A percentile compares a stretch with the other conserved stretches of the same genome.
Evolutionary conservation across 192 early-diverging fungal genomes (phyloP).

Genomic region (Coemansia sp.): DNA sequence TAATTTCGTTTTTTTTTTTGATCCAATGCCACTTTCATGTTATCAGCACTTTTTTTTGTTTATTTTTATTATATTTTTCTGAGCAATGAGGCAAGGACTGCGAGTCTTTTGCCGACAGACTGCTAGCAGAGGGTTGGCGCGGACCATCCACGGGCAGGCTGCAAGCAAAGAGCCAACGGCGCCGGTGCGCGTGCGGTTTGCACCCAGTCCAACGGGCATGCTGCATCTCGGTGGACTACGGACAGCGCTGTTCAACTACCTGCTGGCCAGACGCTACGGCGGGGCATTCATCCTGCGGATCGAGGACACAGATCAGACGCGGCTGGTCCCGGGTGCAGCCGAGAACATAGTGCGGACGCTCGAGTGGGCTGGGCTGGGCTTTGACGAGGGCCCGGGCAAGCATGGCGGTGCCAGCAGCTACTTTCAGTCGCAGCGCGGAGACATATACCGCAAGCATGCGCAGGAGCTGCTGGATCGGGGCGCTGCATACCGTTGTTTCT

Average conservation of each 20-base stretch:
- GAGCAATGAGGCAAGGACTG: background rate
- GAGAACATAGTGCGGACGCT: slow-evolving; percentile 66
- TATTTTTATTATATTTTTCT: background rate
- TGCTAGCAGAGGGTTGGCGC: background rate
- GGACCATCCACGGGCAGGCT: background rate
- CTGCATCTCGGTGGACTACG: slow-evolving; percentile 91
- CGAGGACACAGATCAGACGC: slow-evolving; percentile 89
- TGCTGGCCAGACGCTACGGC: slow-evolving; percentile 70
- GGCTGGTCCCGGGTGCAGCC: slow-evolving; percentile 70
- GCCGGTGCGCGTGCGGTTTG: slow-evolving; percentile 81
- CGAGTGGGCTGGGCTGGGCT: slow-evolving; percentile 71
- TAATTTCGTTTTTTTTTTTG: background rate
- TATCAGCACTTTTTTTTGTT: background rate
- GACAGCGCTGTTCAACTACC: slow-evolving; percentile 90
- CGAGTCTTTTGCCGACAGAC: background rate
- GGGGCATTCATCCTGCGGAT: slow-evolving; percentile 85
- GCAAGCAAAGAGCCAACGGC: slow-evolving; percentile 27
- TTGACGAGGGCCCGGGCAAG: slow-evolving; percentile 74
- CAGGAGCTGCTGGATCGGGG: slow-evolving; percentile 64
- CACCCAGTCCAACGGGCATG: slow-evolving; percentile 90
- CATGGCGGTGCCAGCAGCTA: slow-evolving; percentile 61
- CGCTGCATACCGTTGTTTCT: slow-evolving; percentile 89
- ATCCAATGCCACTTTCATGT: too few relatives aligned
- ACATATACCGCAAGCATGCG: slow-evolving; percentile 68
- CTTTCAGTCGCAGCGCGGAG: slow-evolving; percentile 76